These are phyloP conservation scores for Trichoderma asperelloides DNA, from an alignment of 495 filamentous ascomycete genomes.

Conservation along the genomic window DNA sequence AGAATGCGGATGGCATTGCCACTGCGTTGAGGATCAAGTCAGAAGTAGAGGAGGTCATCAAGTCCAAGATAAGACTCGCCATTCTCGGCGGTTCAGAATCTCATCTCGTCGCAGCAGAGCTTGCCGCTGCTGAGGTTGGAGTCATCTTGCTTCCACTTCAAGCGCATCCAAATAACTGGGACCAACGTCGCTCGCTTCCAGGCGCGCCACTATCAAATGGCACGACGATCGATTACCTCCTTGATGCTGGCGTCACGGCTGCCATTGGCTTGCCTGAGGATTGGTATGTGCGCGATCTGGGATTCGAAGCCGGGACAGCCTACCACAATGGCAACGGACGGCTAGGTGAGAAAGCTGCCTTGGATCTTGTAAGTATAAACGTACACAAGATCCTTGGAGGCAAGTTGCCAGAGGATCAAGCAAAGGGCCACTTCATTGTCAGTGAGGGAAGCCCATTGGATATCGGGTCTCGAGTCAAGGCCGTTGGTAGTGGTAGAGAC, in stretches of 20 bases:
- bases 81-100: constrained; percentile 43
- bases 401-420: constrained; percentile 14
- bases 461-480: constrained; percentile 32
- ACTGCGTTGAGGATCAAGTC: constrained; percentile 30
- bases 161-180: constrained; percentile 35
- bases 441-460: constrained; percentile 39
- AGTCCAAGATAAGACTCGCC: constrained; percentile 25
- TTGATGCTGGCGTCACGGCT: constrained; percentile 35
- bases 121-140: constrained; percentile 34
- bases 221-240: constrained; percentile 35
- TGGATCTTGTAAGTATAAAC: constrained; percentile 38
- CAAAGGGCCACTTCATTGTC: constrained; percentile 30
- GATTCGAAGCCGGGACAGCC: constrained; percentile 41
- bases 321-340: constrained; percentile 34
- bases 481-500: constrained; percentile 26
- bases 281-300: constrained; percentile 38
- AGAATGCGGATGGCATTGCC: constrained; percentile 38
- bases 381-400: constrained; percentile 41
- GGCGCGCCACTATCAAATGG: constrained; percentile 46
- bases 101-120: constrained; percentile 35
- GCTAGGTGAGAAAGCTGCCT: constrained; percentile 28
- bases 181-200: constrained; percentile 36
- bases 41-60: constrained; percentile 19
- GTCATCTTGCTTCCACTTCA: constrained; percentile 41
- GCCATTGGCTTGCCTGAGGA: constrained; percentile 41